phyloP scores from a whole-genome alignment of 225 moss, liverwort and hornwort species.

The Takakia lepidozioides region DNA sequence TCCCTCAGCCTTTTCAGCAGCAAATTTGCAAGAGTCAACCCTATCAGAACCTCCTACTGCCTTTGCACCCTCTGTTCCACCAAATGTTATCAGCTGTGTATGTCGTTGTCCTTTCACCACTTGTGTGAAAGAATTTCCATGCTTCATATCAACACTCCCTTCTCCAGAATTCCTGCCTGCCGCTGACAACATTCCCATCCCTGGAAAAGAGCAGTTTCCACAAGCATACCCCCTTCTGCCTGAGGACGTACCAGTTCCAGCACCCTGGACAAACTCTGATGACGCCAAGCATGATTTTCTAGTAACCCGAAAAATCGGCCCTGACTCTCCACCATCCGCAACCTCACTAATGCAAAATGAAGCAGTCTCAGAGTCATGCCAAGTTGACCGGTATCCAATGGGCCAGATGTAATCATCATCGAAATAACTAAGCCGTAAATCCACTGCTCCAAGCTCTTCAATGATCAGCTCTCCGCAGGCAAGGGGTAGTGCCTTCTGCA shows the following conservation, averaged over 20 bases:
- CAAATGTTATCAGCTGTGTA: too few relatives aligned
- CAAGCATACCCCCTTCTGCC: slow-evolving; percentile 9
- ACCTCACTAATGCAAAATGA: slow-evolving; percentile 89
- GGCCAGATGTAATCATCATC: slow-evolving; percentile 68
- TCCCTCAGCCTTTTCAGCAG: too few relatives aligned
- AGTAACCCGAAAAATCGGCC: slow-evolving; percentile 72
- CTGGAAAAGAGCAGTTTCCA: slow-evolving; percentile 11
- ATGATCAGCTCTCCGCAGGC: slow-evolving; percentile 72
- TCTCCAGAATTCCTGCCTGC: slow-evolving; percentile 11
- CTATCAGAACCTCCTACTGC: too few relatives aligned
- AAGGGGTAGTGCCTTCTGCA: slow-evolving; percentile 57
- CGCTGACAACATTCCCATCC: slow-evolving; percentile 2
- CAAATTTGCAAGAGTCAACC: too few relatives aligned
- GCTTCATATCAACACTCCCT: slow-evolving; percentile 5
- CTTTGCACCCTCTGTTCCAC: too few relatives aligned
- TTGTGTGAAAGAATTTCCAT: slow-evolving; percentile 2
- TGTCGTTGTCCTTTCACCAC: too few relatives aligned
- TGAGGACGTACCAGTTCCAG: slow-evolving; percentile 12
- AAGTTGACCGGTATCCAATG: slow-evolving; percentile 65
- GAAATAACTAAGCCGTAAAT: slow-evolving; percentile 46
- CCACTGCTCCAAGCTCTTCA: slow-evolving; percentile 62
- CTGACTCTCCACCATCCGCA: slow-evolving; percentile 52
- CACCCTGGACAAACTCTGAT: slow-evolving; percentile 19
- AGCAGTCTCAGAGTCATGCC: slow-evolving; percentile 79
- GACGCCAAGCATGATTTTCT: slow-evolving; percentile 64